Evolutionary conservation across 768 basidiomycete species (phyloP), one percentile per base, ranked within the genome.

Genomic region (Inosperma sp.): DNA sequence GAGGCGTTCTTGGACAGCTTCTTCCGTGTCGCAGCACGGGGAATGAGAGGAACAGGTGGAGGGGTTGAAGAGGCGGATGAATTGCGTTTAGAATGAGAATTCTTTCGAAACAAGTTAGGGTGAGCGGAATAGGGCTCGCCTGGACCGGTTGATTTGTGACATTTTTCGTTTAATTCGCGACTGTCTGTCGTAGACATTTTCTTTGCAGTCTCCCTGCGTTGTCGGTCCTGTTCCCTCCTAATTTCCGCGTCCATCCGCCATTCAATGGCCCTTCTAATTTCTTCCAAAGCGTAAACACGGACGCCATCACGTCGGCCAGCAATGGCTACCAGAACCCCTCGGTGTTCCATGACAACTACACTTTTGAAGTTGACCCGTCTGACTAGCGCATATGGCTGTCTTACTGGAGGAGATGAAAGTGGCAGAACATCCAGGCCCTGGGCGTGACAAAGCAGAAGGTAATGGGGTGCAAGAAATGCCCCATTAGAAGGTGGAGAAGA

Each of bases 271-370:
- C 84, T 88, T 65, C 83, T 87, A 10, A 93, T 80, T 60, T 93
- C 90, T 52, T 92, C 89, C 13, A 93, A 72, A 14, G 90, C 90
- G 65, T 93, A 93, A 14, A 93, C 90, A 29, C 90, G 79, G 36
- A 93, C 89, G 3, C 90, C 89, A 55, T 92, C 88, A 58, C 90
- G 72, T 54, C 90, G 73, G 7, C 90, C 90, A 13, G 91, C 91
- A 54, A 93, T 90, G 10, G 90, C 89, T 7, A 93, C 90, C n/a
- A 93, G 70, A 0, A 93, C 88, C 6, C 89, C 90, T 25, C 90
- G 84, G 60, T 92, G 87, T 59, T 93, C 90, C 90, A 93, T 93
- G 12, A 93, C 85, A 1, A 93, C 86, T n/a, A 93, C 84, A 49
- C 79, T 82, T 62, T 90, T 92, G 68, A 93, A 93, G 29, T 78